phyloP scores from a whole-genome alignment of 83 land plant genomes.

The Larix sibirica region DNA sequence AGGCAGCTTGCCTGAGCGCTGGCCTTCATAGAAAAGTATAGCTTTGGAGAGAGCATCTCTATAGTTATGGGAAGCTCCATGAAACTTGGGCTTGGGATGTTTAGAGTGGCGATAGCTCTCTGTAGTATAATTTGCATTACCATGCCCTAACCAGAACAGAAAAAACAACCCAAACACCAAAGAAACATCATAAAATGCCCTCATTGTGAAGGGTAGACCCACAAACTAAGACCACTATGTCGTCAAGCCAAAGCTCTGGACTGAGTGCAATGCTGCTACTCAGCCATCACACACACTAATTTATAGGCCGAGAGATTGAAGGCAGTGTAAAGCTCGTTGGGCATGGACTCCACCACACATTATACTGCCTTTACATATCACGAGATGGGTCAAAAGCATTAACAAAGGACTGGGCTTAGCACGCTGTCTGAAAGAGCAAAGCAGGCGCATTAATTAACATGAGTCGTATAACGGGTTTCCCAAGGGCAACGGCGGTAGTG shows the following conservation, averaged over 20 bases:
- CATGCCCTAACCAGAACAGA: background rate
- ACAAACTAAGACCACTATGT: background rate
- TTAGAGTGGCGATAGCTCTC: background rate
- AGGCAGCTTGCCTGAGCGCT: slow-evolving; percentile 57
- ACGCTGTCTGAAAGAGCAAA: no score
- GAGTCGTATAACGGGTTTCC: no score
- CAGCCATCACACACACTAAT: background rate
- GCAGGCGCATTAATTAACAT: no score
- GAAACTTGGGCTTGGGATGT: background rate
- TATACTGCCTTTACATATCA: no score
- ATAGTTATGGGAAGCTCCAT: slow-evolving; percentile 29
- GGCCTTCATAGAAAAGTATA: slow-evolving; percentile 61
- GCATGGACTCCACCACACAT: no score
- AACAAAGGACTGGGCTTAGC: no score
- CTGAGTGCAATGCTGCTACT: no score
- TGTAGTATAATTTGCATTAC: background rate
- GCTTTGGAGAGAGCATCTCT: slow-evolving; percentile 34
- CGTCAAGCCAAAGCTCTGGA: background rate
- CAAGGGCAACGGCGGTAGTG: no score
- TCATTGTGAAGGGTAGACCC: background rate
- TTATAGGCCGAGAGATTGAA: background rate
- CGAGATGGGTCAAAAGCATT: no score
- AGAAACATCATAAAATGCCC: background rate
- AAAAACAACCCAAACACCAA: background rate
- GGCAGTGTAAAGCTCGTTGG: no score